Base-by-base conservation (phyloP, 257 asterid species). In the Solanum phureja region DNA sequence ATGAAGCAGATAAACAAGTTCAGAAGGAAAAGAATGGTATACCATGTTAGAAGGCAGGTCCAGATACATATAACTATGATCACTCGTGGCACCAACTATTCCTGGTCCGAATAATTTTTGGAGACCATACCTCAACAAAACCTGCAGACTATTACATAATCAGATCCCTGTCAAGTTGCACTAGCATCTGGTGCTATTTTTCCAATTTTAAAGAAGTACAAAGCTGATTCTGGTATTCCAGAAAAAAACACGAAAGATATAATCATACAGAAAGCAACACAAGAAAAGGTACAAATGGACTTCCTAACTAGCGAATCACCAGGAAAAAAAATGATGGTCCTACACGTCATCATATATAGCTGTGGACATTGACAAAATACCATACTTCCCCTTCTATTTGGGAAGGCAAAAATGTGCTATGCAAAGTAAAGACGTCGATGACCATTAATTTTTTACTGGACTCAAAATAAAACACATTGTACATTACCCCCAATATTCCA, bases 11-110 rank as follows among this genome's bases (percentile, higher is more conserved):
- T 46, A 49, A 29, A 46, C 29, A 49, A 81, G 21, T 16, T 8
- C 69, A 86, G 58, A 83, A 87, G 88, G 44, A 91, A 68, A 86
- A 74, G 88, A 87, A 90, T 83, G 89, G 58, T 87, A n/a, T 31
- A 97, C 99, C 99, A 97, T 94, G 83, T 97, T 97, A 11, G 98
- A 90, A 86, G 98, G 97, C 91, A 97, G 98, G 89, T 97, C 99
- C 31, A 87, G 95, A 91, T 96, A 95, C 95, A 96, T 94, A 89
- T 93, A 95, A 91, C 91, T 93, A 44, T 77, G 89, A 76, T 96
- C 96, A 90, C 94, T 93, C 31, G 98, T 96, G 86, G 98, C 98
- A 77, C 95, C 98, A 88, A 95, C 85, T 83, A 88, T 90, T 40
- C 87, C 91, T 0, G 97, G 98, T 86, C 99, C 98, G 82, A 97